Percentiles rank a stretch among this genome's conserved stretches.
phyloP scores from a whole-genome alignment of 148 eudicot genomes.

The Linanthus parryae region DNA sequence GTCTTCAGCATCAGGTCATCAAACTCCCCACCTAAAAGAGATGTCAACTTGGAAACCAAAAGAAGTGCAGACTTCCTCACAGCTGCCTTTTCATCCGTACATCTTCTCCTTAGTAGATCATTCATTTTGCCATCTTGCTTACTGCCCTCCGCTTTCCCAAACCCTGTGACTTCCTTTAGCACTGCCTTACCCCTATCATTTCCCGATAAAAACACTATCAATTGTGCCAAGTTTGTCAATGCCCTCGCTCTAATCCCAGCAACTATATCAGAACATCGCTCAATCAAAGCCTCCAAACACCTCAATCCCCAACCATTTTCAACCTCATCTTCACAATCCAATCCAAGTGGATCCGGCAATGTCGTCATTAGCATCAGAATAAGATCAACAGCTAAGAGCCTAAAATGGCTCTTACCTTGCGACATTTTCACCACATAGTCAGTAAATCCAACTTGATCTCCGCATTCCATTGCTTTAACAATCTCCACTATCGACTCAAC shows the following conservation, averaged over 20 bases:
- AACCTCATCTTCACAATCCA: constrained; percentile 21
- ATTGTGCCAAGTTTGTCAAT: constrained; percentile 61
- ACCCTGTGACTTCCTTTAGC: constrained; percentile 51
- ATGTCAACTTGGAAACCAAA: constrained; percentile 54
- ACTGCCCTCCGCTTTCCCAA: constrained; percentile 18
- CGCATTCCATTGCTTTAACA: constrained; percentile 47
- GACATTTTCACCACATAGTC: constrained; percentile 77
- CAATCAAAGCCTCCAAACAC: constrained; percentile 65
- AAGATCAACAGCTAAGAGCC: constrained; percentile 82
- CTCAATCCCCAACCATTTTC: constrained; percentile 56
- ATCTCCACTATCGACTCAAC: constrained; percentile 78
- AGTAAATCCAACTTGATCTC: constrained; percentile 56
- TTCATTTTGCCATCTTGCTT: constrained; percentile 27
- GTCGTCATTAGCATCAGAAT: constrained; percentile 46
- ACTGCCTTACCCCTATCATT: constrained; percentile 24
- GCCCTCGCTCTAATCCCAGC: constrained; percentile 87
- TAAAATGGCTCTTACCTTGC: constrained; percentile 64
- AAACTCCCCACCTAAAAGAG: constrained; percentile 53
- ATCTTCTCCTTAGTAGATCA: constrained; percentile 59
- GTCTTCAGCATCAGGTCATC: constrained; percentile 72
- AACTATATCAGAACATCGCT: constrained; percentile 72
- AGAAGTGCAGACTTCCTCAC: constrained; percentile 88
- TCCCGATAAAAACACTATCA: constrained; percentile 43
- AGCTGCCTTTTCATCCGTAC: constrained; percentile 91
- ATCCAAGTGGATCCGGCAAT: constrained; percentile 25